Evolutionary conservation across 768 basidiomycete species (phyloP).

Genomic region (Pleurotus citrinopileatus): DNA sequence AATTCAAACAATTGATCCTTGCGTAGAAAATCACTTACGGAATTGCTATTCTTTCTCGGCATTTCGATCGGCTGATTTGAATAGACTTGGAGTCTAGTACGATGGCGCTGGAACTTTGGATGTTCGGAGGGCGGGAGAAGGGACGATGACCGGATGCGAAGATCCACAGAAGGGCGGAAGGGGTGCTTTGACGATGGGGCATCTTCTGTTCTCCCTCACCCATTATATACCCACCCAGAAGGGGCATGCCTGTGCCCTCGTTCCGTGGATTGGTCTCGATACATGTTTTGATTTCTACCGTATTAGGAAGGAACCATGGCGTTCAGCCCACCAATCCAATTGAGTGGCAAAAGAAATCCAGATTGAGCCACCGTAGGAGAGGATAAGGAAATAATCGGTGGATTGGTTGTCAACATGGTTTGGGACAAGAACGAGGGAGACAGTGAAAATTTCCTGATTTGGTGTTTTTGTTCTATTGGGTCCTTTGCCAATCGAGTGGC

Average conservation of each 20-base stretch:
- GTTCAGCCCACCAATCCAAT: not conserved
- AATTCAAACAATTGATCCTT: not conserved
- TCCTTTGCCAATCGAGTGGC: not conserved
- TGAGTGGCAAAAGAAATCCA: slow-evolving; percentile 10
- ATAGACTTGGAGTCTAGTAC: not conserved
- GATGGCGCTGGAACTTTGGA: not conserved
- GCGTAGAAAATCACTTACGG: slow-evolving; percentile 2
- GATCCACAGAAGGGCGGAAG: not conserved
- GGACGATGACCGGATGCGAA: not conserved
- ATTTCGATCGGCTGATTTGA: not conserved
- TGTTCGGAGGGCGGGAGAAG: not conserved
- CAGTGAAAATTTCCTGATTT: slow-evolving; percentile 2
- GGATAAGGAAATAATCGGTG: slow-evolving; percentile 7
- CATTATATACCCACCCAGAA: slow-evolving; percentile 6
- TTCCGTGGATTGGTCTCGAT: slow-evolving; percentile 8
- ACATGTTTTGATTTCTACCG: slow-evolving; percentile 5
- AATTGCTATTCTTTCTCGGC: slow-evolving; percentile 5
- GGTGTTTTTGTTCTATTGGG: not conserved
- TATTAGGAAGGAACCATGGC: slow-evolving; percentile 6
- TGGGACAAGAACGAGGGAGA: not conserved
- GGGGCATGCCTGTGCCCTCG: slow-evolving; percentile 1
- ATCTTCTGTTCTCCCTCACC: not conserved
- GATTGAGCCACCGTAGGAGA: slow-evolving; percentile 8
- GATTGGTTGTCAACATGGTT: slow-evolving; percentile 11
- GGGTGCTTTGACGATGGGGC: slow-evolving; percentile 3